Base-by-base conservation (phyloP, 441 rosid species). In the Brassica balearica region DNA sequence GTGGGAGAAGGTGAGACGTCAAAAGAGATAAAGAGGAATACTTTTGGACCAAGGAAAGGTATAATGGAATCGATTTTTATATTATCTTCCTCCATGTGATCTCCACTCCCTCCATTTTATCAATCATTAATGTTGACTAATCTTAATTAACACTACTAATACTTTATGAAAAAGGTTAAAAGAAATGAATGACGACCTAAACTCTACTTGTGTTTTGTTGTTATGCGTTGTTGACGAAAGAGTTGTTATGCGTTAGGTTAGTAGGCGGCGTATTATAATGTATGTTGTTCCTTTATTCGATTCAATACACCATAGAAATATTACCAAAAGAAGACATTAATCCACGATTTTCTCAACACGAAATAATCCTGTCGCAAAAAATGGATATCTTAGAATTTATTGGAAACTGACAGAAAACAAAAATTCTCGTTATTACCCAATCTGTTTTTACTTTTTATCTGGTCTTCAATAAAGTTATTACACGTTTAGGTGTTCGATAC, bases 21-120 rank as follows among this genome's bases (percentile, higher is more conserved):
- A 43, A 11, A 43, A 43, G 51, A 63, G 80, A 76, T 69, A 38
- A 32, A 63, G 75, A 64, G 14, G 80, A 77, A 77, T 77, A 58
- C 75, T 36, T 63, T 61, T 63, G 36, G 27, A 75, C 46, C 23
- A 75, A 68, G 68, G 60, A 75, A 68, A 75, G 73, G 51, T 67
- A 43, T 43, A 10, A n/a, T 48, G 29, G 53, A 15, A 17, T 55
- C 17, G 6, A 43, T 68, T 48, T 75, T 75, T 69, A 34, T 63
- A 27, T 63, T 75, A 75, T 77, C 69, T 19, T 69, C 48, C 36
- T 77, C 80, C 80, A 48, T 77, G 77, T 74, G 72, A 66, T 63
- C 69, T 77, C 70, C 69, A 75, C 73, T 67, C 73, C 51, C 51
- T 59, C 8, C 32, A 25, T 58, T 1, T 56, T 48, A 48, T 48